Evolutionary conservation across 768 basidiomycete species (phyloP).

Genomic region (Lyophyllum semitale): DNA sequence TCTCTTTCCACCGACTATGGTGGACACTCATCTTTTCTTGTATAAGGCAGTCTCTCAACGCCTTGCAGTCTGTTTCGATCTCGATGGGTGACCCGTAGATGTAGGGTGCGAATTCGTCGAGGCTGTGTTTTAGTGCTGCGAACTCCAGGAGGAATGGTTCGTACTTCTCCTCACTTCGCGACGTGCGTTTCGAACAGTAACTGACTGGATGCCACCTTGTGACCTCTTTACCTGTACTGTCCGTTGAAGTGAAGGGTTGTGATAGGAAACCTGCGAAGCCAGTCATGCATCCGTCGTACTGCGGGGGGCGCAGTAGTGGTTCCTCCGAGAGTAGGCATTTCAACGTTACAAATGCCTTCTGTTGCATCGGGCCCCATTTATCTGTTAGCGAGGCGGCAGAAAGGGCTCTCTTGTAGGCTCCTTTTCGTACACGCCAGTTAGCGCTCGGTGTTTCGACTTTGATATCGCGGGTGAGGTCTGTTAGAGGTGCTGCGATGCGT

Average conservation of each 20-base stretch:
- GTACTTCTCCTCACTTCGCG: slow-evolving; percentile 25
- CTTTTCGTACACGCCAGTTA: slow-evolving; percentile 13
- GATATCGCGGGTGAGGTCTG: slow-evolving; percentile 24
- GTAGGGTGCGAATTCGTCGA: slow-evolving; percentile 26
- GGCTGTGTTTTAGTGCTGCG: slow-evolving; percentile 32
- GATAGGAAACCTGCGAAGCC: slow-evolving; percentile 31
- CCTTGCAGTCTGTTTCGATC: slow-evolving; percentile 34
- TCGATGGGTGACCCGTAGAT: slow-evolving; percentile 29
- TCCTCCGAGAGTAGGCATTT: slow-evolving; percentile 30
- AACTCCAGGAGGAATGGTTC: slow-evolving; percentile 34
- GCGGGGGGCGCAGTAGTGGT: slow-evolving; percentile 29
- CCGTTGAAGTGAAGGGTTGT: slow-evolving; percentile 21
- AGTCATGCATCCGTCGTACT: slow-evolving; percentile 26
- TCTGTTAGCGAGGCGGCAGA: slow-evolving; percentile 7
- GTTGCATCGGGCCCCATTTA: slow-evolving; percentile 17
- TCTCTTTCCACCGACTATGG: slow-evolving; percentile 33
- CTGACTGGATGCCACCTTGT: slow-evolving; percentile 23
- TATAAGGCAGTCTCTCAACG: slow-evolving; percentile 20
- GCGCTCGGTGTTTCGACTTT: background rate
- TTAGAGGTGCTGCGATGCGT: slow-evolving; percentile 26
- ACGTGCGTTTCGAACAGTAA: slow-evolving; percentile 32
- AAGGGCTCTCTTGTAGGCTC: slow-evolving; percentile 17
- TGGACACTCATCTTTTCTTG: slow-evolving; percentile 23
- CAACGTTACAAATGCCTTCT: slow-evolving; percentile 22
- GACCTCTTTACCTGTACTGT: slow-evolving; percentile 19